Conservation (phyloP, 2,329 filamentous ascomycete genomes). For the Tolypocladium sp. region DNA sequence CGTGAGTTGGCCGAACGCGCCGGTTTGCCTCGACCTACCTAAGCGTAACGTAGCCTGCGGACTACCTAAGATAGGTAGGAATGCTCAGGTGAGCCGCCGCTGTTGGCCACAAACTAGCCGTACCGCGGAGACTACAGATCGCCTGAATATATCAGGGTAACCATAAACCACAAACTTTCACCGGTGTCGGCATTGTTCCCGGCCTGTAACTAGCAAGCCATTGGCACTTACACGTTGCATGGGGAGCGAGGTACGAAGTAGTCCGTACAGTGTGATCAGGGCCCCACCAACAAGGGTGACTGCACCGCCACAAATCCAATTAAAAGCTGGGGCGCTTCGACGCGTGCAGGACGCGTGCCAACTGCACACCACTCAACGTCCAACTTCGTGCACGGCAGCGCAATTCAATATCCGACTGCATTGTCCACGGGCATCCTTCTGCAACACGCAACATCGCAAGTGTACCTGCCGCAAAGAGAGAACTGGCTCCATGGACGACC, state of each 20-base stretch:
- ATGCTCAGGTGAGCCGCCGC: background rate
- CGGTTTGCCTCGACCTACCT: no score
- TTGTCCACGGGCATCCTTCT: background rate
- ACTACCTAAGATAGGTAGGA: no score
- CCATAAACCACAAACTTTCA: background rate
- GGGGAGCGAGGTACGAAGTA: no score
- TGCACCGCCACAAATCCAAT: constrained; percentile 6
- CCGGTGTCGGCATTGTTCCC: background rate
- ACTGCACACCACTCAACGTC: background rate
- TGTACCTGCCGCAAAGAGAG: background rate
- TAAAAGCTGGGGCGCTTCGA: background rate
- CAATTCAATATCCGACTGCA: background rate
- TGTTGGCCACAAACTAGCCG: background rate
- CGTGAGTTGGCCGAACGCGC: no score
- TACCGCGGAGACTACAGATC: background rate
- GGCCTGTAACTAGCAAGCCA: background rate
- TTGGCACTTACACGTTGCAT: background rate
- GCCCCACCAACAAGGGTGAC: background rate
- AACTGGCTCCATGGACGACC: constrained; percentile 13
- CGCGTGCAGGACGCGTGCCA: constrained; percentile 1
- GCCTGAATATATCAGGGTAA: background rate
- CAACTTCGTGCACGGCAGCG: background rate
- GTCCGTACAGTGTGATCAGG: no score
- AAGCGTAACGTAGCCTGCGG: no score
- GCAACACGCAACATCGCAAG: background rate